Evolutionary conservation across 805 yeast species (phyloP).

Genomic region (Starmerella tilneyi): DNA sequence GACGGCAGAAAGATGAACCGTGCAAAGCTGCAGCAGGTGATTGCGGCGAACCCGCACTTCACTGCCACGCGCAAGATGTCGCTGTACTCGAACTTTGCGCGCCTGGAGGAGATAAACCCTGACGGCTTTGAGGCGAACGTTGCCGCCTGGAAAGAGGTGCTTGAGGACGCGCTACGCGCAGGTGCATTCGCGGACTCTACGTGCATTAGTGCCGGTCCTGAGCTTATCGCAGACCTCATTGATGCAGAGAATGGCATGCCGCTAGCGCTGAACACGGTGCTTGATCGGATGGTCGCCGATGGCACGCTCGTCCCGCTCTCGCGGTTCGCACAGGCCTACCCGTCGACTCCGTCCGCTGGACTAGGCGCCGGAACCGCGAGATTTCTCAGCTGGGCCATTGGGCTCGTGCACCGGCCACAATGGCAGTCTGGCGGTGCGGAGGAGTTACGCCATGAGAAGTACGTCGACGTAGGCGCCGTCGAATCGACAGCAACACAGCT

Average conservation of each 20-base stretch:
- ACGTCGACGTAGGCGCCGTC: conserved; percentile 23
- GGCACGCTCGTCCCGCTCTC: conserved; percentile 25
- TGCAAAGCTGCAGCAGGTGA: conserved; percentile 12
- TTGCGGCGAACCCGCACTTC: conserved; percentile 30
- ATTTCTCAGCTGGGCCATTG: conserved; percentile 13
- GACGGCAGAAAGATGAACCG: conserved; percentile 19
- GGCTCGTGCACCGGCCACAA: conserved; percentile 13
- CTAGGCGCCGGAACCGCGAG: background rate
- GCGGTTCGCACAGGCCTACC: conserved; percentile 18
- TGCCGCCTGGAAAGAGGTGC: conserved; percentile 37
- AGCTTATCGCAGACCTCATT: conserved; percentile 22
- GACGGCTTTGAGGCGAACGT: conserved; percentile 45
- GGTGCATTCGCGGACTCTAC: conserved; percentile 28
- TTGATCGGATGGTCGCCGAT: conserved; percentile 28
- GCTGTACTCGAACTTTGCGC: conserved; percentile 40
- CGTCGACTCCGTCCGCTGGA: conserved; percentile 11
- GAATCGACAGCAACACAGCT: conserved; percentile 15
- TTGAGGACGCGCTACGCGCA: conserved; percentile 27
- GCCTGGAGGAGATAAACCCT: conserved; percentile 36
- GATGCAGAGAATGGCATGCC: conserved; percentile 29
- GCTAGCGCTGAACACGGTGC: conserved; percentile 27
- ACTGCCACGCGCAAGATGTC: conserved; percentile 37
- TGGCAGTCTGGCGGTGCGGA: conserved; percentile 26
- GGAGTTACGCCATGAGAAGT: conserved; percentile 25
- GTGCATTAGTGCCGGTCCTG: conserved; percentile 25